Base-by-base conservation (phyloP, 2,329 filamentous ascomycete species). In the Atkinsonella texensis region DNA sequence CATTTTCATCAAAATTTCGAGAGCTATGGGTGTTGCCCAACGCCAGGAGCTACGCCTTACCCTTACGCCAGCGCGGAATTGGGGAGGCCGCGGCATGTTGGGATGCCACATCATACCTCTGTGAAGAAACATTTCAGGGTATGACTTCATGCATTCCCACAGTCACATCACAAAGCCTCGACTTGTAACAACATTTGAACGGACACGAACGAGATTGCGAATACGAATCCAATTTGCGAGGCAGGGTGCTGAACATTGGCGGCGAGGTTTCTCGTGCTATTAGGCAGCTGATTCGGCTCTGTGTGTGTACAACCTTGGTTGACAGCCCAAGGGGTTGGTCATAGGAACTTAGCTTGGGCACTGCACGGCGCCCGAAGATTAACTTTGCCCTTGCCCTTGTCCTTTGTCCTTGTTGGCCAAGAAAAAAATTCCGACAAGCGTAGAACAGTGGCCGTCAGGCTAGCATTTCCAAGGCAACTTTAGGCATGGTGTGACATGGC, bases 51-150 rank as follows among this genome's bases (percentile, higher is more conserved):
- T 93, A 53, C 76, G 82, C 52, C 69, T 96, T 60, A 82, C 79
- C 56, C 70, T 98, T 56, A 87, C 75, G 46, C 91, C 91, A 50
- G 78, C 81, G 59, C 79, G 81, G 44, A 76, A 90, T 63, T 98
- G 93, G 91, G 91, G 91, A 58, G 93, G 93, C 32, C 77, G 89
- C 66, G 93, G 91, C 12, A 72, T 94, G 65, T 71, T 98, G 60
- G 91, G 91, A 51, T 98, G 91, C 66, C 90, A 96, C 70, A 79
- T 97, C 56, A 70, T 95, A 58, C 89, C 88, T 28, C 59, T 94
- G 52, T 95, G 51, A 47, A 47, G 41, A 42, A 38, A 32, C 35
- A 11, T 20, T 13, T 13, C 35, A 45, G 35, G 28, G 49, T 28
- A 28, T 31, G n/a, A 20, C n/a, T 20, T 43, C 33, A 42, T 46